Conservation (phyloP, 495 filamentous ascomycete species). For the Daldinia childiae region DNA sequence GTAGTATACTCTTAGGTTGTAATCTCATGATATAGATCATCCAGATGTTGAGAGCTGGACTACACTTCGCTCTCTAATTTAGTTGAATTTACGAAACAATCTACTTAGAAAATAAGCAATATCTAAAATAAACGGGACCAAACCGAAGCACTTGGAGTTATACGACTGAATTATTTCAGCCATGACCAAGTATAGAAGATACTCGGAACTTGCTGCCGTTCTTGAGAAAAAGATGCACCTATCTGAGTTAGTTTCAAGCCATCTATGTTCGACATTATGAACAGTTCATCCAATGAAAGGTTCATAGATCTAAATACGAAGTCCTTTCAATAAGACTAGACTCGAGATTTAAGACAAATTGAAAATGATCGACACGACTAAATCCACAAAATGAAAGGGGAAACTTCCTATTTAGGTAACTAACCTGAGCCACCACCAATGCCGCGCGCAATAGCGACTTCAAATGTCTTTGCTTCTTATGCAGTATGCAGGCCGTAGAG, state of each 20-base stretch:
- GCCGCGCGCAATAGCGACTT: neutral
- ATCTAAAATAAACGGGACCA: neutral
- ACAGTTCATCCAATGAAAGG: neutral
- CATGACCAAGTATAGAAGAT: neutral
- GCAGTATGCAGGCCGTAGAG: neutral
- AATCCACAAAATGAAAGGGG: slow-evolving; percentile 13
- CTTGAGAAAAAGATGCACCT: neutral
- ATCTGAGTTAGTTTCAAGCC: slow-evolving; percentile 25
- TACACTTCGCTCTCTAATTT: neutral
- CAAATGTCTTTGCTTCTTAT: neutral
- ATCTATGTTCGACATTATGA: neutral
- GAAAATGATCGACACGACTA: slow-evolving; percentile 32
- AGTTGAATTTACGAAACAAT: neutral
- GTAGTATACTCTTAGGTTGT: neutral
- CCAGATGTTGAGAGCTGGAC: neutral
- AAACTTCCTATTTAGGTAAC: slow-evolving; percentile 19
- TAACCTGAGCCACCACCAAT: slow-evolving; percentile 9
- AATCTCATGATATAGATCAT: neutral
- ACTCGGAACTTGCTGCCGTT: neutral
- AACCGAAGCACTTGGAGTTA: too few relatives aligned
- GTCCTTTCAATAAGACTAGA: slow-evolving; percentile 10
- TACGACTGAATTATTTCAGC: slow-evolving; percentile 22
- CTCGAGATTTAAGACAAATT: slow-evolving; percentile 33
- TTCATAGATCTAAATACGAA: neutral
- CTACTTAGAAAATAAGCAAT: neutral